Evolutionary conservation across 306 rosid species (phyloP).

Genomic region (Oemleria cerasiformis): DNA sequence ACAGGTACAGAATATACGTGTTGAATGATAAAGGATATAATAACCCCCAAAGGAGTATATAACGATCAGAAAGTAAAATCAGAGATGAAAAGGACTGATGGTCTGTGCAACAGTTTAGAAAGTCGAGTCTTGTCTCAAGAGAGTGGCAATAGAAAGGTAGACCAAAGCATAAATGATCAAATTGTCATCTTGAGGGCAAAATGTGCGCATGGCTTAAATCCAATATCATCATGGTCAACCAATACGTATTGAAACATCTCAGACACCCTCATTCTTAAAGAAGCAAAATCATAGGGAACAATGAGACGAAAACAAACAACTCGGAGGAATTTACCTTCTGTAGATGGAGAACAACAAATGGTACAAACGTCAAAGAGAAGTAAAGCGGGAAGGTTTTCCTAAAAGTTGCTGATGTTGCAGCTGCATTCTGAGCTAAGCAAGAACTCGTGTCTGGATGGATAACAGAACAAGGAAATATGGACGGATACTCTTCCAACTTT

Average conservation of each 20-base stretch:
- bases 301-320: neutral
- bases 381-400: conserved; percentile 91
- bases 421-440: conserved; percentile 68
- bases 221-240: neutral
- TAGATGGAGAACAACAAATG: conserved; percentile 84
- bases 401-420: conserved; percentile 82
- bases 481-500: conserved; percentile 85
- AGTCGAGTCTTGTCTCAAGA: neutral
- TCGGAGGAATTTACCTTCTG: conserved; percentile 64
- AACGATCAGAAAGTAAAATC: no score
- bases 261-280: neutral
- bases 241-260: neutral
- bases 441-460: conserved; percentile 81
- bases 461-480: conserved; percentile 74
- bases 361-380: conserved; percentile 95
- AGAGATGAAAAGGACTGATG: no score
- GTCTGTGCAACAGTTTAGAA: no score
- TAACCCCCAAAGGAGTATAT: no score
- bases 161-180: neutral
- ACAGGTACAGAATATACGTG: no score
- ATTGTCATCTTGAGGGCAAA: neutral
- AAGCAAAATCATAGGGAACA: neutral
- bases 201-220: neutral
- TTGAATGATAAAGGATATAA: no score
- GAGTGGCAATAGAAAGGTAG: neutral